Percentiles rank a stretch among this genome's conserved stretches.
Conservation (phyloP, 352 stramenopile species). For the Chrysophaeum taylorii region DNA sequence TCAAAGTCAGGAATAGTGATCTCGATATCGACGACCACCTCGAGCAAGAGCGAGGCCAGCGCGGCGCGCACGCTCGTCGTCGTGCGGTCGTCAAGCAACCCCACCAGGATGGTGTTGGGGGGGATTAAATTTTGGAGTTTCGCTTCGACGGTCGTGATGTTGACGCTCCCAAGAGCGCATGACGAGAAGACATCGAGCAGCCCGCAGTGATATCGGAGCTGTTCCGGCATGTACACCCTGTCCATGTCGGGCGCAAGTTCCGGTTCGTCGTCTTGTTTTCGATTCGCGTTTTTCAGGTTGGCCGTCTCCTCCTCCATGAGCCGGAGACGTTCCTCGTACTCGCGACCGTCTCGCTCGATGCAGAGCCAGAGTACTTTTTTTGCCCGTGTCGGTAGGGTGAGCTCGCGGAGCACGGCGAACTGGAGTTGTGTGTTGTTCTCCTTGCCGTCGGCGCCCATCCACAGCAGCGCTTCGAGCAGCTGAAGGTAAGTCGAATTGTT, state of each 20-base stretch:
- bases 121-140: slow-evolving; percentile 29
- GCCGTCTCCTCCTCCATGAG: slow-evolving; percentile 20
- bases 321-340: not conserved
- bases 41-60: slow-evolving; percentile 23
- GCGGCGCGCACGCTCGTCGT: slow-evolving; percentile 13
- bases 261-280: slow-evolving; percentile 17
- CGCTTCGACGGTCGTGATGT: slow-evolving; percentile 36
- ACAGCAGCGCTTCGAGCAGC: slow-evolving; percentile 22
- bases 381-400: not conserved
- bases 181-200: slow-evolving; percentile 25
- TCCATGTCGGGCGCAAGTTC: not conserved
- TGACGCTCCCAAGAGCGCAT: slow-evolving; percentile 26
- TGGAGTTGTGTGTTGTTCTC: slow-evolving; percentile 27
- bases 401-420: slow-evolving; percentile 24
- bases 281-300: not conserved
- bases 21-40: slow-evolving; percentile 29
- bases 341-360: not conserved
- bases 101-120: slow-evolving; percentile 22
- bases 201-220: slow-evolving; percentile 27
- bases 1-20: slow-evolving; percentile 26
- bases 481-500: slow-evolving; percentile 25
- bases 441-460: slow-evolving; percentile 13
- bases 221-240: not conserved
- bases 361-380: slow-evolving; percentile 12
- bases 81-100: slow-evolving; percentile 22